Evolutionary conservation across 257 asterid species (phyloP).

Genomic region (Avicennia marina): DNA sequence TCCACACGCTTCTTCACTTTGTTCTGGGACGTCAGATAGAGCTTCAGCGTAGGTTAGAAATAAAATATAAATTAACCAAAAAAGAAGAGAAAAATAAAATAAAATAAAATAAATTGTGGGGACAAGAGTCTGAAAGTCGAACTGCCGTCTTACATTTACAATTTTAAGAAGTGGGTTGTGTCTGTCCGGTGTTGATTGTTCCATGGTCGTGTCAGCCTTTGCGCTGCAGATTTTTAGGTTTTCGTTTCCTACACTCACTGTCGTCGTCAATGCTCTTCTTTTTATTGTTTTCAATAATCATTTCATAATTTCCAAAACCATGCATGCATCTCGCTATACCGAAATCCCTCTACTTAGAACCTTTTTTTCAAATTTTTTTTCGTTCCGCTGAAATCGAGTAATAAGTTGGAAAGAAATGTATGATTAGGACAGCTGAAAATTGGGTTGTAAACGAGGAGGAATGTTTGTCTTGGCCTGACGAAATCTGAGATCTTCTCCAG

Average conservation of each 20-base stretch:
- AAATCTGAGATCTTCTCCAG: constrained; percentile 25
- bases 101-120: too few relatives aligned
- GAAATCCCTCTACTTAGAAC: too few relatives aligned
- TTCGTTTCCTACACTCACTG: constrained; percentile 18
- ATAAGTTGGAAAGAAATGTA: not conserved
- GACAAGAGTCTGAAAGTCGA: constrained; percentile 8
- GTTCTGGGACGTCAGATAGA: too few relatives aligned
- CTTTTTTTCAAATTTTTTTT: too few relatives aligned
- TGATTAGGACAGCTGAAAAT: constrained; percentile 26
- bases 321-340: constrained; percentile 4
- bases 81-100: too few relatives aligned
- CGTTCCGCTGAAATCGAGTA: too few relatives aligned
- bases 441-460: constrained; percentile 21
- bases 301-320: not conserved
- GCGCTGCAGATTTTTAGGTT: constrained; percentile 19
- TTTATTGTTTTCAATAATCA: not conserved
- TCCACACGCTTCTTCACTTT: constrained; percentile 55
- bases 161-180: not conserved
- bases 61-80: too few relatives aligned
- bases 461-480: constrained; percentile 36
- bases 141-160: constrained; percentile 15
- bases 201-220: constrained; percentile 29
- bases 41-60: too few relatives aligned
- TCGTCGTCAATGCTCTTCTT: constrained; percentile 14
- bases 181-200: constrained; percentile 29